Base-by-base conservation (phyloP, 257 asterid genomes). In the Nicotiana sylvestris region DNA sequence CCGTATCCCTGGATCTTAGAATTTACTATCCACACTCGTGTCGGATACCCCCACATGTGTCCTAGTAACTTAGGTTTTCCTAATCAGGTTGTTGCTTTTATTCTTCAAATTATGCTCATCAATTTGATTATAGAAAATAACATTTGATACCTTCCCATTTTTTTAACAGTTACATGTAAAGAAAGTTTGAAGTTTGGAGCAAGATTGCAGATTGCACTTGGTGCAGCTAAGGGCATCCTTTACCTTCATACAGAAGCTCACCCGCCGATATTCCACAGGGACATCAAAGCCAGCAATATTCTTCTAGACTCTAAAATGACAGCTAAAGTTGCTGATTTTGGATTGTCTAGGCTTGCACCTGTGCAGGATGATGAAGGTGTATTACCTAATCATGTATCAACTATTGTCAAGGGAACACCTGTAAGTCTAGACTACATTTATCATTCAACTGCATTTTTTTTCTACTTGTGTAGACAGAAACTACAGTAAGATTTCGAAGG, bases 191-290 rank as follows among this genome's bases (percentile, higher is more conserved):
- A 85, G 85, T 93, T 93, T 69, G 91, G 84, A 72, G 88, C 91
- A 68, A 90, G 98, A 84, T 66, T 95, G 87, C 91, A 86, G 32
- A 85, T 95, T 39, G 95, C 96, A 2, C 66, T 93, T 61, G 96
- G 91, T 77, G 90, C 98, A 64, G 90, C 98, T 3, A 93, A 93
- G 85, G 98, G 98, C 70, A 86, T 95, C 78, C 93, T 93, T 21
- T 92, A 95, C 89, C 97, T 95, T 77, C 98, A 95, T 66, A 90
- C 98, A 2, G 98, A 95, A 90, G 98, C 98, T n/a, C 78, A 95
- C 81, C 98, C 98, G 39, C 98, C 98, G 0, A 92, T 95, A 84
- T 91, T 93, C 83, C 98, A 95, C 77, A 93, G 98, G n/a, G 98
- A 95, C 76, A 89, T 95, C 84, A 95, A 95, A 85, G 97, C 98